Evolutionary conservation across 352 stramenopile species (phyloP).

Genomic region (Elongisporangium undulatum): DNA sequence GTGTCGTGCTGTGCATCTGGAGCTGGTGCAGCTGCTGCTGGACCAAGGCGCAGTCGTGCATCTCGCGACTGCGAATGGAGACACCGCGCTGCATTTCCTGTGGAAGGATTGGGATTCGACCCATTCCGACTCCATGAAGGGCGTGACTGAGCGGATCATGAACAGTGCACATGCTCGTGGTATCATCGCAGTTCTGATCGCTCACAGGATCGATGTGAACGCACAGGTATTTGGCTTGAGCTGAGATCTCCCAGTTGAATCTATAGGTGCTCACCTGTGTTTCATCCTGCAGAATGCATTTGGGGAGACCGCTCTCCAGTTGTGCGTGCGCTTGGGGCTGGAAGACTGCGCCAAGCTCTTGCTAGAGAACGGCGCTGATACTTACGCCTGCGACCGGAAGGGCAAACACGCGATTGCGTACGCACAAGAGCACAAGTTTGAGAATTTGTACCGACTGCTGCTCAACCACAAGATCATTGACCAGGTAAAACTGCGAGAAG

Average conservation of each 20-base stretch:
- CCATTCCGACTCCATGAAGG: constrained; percentile 21
- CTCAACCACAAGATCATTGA: constrained; percentile 44
- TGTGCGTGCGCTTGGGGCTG: constrained; percentile 46
- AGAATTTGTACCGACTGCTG: constrained; percentile 32
- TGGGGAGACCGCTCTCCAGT: constrained; percentile 53
- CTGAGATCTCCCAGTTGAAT: neutral
- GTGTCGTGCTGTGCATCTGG: constrained; percentile 38
- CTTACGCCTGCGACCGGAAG: constrained; percentile 24
- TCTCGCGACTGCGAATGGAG: constrained; percentile 55
- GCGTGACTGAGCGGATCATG: constrained; percentile 20
- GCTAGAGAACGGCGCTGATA: constrained; percentile 31
- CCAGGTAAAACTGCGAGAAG: constrained; percentile 24
- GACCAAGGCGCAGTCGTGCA: constrained; percentile 43
- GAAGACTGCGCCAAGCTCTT: constrained; percentile 52
- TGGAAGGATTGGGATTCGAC: constrained; percentile 36
- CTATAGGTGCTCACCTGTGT: no score
- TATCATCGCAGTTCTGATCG: constrained; percentile 38
- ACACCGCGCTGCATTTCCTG: constrained; percentile 63
- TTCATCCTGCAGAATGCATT: constrained; percentile 43
- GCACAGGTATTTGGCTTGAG: constrained; percentile 33
- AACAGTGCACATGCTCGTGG: constrained; percentile 25
- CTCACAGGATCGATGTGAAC: constrained; percentile 35
- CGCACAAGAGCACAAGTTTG: constrained; percentile 24
- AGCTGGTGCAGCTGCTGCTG: constrained; percentile 43
- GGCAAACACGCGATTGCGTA: constrained; percentile 38